Conservation (phyloP, 208 protist genomes). For the Leishmania turanica region DNA sequence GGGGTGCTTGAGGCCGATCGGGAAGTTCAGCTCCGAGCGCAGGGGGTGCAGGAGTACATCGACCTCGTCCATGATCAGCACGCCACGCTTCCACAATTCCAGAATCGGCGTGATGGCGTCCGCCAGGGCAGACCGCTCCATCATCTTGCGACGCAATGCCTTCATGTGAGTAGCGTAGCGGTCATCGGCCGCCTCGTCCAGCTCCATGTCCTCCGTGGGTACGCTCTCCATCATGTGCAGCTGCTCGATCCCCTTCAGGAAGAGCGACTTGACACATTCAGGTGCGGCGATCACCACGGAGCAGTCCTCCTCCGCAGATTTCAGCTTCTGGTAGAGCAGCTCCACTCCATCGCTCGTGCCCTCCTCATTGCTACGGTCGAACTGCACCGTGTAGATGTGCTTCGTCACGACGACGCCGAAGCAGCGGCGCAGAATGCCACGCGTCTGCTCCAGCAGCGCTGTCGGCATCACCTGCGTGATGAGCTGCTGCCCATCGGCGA, state of each 20-base stretch:
- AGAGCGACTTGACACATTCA: slow-evolving; percentile 93
- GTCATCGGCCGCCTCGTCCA: slow-evolving; percentile 40
- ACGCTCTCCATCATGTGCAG: slow-evolving; percentile 85
- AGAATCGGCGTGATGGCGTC: slow-evolving; percentile 82
- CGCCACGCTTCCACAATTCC: slow-evolving; percentile 83
- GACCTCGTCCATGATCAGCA: slow-evolving; percentile 95
- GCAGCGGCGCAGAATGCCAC: slow-evolving; percentile 85
- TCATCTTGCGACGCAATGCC: slow-evolving; percentile 43
- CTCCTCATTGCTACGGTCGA: slow-evolving; percentile 76
- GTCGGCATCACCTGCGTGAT: slow-evolving; percentile 94
- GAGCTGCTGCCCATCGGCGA: slow-evolving; percentile 92
- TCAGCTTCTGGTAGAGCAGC: slow-evolving; percentile 76
- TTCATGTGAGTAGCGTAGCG: slow-evolving; percentile 39
- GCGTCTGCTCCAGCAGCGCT: slow-evolving; percentile 93
- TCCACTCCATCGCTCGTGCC: slow-evolving; percentile 39
- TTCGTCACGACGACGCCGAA: slow-evolving; percentile 94
- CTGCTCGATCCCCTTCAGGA: slow-evolving; percentile 93
- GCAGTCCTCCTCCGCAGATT: slow-evolving; percentile 52
- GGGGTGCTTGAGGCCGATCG: slow-evolving; percentile 91
- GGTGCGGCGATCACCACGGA: slow-evolving; percentile 89
- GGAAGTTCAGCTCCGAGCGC: slow-evolving; percentile 96
- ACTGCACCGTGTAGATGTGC: slow-evolving; percentile 85
- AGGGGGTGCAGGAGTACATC: slow-evolving; percentile 96
- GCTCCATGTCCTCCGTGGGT: slow-evolving; percentile 40
- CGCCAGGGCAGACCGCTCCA: slow-evolving; percentile 57